Evolutionary conservation across 345 rosid genomes (phyloP).

Genomic region (Corchorus olitorius): DNA sequence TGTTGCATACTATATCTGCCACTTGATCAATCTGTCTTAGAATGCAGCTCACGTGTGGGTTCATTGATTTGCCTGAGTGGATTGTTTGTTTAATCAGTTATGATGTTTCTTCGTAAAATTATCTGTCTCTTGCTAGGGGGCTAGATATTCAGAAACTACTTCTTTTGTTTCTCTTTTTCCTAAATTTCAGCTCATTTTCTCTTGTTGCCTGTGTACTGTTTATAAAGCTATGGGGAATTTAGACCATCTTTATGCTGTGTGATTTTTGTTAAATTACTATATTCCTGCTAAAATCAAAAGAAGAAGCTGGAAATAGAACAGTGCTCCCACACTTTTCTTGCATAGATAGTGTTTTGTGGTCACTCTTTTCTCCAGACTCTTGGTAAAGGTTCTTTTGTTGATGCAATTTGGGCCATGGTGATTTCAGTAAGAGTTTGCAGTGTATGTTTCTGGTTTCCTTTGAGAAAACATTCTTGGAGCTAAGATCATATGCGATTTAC

Average conservation of each 20-base stretch:
- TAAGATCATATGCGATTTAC: slow-evolving; percentile 10
- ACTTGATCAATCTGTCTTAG: neutral
- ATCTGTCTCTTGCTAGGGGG: neutral
- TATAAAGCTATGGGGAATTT: neutral
- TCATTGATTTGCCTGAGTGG: neutral
- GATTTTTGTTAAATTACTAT: neutral
- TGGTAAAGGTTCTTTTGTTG: neutral
- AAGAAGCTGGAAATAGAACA: neutral
- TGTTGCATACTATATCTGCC: neutral
- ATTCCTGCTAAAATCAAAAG: neutral
- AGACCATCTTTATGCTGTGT: neutral
- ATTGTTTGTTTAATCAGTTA: neutral
- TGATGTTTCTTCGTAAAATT: neutral
- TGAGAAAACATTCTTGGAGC: neutral
- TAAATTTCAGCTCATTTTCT: neutral
- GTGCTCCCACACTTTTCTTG: neutral
- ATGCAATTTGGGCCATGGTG: slow-evolving; percentile 4
- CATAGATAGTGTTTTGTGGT: neutral
- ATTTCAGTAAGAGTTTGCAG: neutral
- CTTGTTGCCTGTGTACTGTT: neutral
- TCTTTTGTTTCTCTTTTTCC: neutral
- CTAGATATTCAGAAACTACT: neutral
- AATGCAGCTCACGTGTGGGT: neutral
- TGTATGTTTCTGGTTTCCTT: slow-evolving; percentile 1
- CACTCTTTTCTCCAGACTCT: neutral